Conservation (phyloP, 192 early-diverging fungal species). For the Jimgerdemannia flammicorona region DNA sequence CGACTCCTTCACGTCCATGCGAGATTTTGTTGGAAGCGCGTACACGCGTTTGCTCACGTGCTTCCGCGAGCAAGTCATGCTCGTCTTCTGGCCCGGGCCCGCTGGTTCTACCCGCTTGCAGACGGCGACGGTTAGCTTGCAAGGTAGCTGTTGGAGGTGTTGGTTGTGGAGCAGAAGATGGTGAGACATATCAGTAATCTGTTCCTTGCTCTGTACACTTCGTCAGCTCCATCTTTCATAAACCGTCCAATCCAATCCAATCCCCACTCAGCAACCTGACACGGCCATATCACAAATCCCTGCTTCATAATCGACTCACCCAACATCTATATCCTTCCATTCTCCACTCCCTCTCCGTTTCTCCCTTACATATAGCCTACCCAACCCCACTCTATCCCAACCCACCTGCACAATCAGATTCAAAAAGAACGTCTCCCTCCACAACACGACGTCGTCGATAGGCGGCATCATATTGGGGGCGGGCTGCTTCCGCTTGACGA, state of each 20-base stretch:
- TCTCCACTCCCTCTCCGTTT: no score
- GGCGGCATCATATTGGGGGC: conserved; percentile 55
- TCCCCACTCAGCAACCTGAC: no score
- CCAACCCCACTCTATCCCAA: no score
- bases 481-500: conserved; percentile 72
- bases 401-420: conserved; percentile 59
- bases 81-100: conserved; percentile 30
- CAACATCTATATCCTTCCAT: no score
- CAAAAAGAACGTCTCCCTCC: conserved; percentile 90
- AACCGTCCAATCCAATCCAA: no score
- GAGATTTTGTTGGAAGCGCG: conserved; percentile 86
- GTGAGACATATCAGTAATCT: not conserved
- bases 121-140: conserved; percentile 86
- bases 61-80: conserved; percentile 72
- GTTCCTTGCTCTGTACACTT: no score
- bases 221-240: no score
- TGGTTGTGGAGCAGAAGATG: not conserved
- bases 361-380: no score
- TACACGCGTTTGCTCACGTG: conserved; percentile 79
- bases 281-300: no score
- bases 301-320: no score
- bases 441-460: conserved; percentile 71
- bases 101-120: conserved; percentile 53
- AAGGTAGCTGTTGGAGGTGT: conserved; percentile 52
- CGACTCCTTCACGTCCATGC: conserved; percentile 85